Evolutionary conservation across 1,139 yeast species (phyloP), one percentile per base, ranked within the genome.

Genomic region (Zhuliangozyma blackwelliae): DNA sequence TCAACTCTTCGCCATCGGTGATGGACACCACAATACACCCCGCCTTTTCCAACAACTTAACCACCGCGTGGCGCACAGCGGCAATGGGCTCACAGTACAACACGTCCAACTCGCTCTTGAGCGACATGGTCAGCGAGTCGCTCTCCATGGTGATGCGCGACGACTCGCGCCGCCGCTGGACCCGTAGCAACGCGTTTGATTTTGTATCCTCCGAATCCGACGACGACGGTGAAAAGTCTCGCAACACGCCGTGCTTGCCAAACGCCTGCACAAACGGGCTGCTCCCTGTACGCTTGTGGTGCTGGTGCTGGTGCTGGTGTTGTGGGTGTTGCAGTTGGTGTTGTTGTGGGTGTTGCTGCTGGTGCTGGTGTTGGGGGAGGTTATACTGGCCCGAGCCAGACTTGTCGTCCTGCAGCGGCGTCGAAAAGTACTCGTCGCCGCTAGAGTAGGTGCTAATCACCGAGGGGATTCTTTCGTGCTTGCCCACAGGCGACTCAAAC

Each of bases 41-140:
- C 26, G 83, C 58, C 38, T 74, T 70, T 42, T 81, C 88, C 41
- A 92, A 63, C 48, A 82, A 69, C 40, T 74, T 76, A 34, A 79
- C 75, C 30, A 83, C 73, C 10, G 86, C 73, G 53, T 79, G 88
- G 33, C 95, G 63, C 44, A 86, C 82, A 36, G 83, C 83, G 0
- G 96, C 92, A 43, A 86, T 86, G 3, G 94, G 89, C 51, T 89
- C 96, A 61, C 96, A 89, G 25, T 88, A 71, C 34, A 90, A 63
- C 3, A 88, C 80, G 55, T 87, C 94, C 42, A 85, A 36, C 43
- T 69, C 68, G 37, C 44, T 29, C 34, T 27, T 51, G 12, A 37
- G 10, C 11, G 40, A 35, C 46, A 35, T 21, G 9, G 34, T 5
- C 13, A 31, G 20, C 6, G 31, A 28, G 33, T 32, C 25, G 9